These are phyloP conservation scores for Copromyces sp. DNA, from an alignment of 495 filamentous ascomycete species.

Conservation along the genomic window DNA sequence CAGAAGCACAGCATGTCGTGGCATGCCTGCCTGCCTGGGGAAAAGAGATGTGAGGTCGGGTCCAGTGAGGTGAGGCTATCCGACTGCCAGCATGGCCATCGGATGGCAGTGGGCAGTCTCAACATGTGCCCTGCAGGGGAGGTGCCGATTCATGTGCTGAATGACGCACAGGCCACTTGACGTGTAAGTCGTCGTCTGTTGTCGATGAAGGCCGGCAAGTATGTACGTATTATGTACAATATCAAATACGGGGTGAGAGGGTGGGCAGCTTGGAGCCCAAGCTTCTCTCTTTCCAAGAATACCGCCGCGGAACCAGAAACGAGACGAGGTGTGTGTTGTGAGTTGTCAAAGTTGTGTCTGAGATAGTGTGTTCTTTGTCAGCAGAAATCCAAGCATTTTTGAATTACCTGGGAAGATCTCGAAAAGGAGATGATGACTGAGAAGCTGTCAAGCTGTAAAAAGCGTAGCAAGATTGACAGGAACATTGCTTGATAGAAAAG, in stretches of 20 bases:
- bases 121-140: constrained; percentile 33
- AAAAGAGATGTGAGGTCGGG: background rate
- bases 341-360: background rate
- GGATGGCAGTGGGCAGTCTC: constrained; percentile 59
- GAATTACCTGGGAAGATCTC: background rate
- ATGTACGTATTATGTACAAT: background rate
- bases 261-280: background rate
- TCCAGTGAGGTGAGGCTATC: background rate
- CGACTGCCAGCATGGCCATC: constrained; percentile 41
- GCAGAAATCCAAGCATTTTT: background rate
- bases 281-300: background rate
- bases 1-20: background rate
- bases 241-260: background rate
- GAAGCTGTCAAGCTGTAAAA: background rate
- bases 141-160: background rate
- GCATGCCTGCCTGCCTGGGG: background rate
- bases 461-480: background rate
- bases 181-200: background rate
- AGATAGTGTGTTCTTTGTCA: background rate
- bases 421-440: background rate
- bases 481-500: background rate
- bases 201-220: background rate
- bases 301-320: background rate
- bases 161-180: background rate
- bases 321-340: background rate